Conservation (phyloP, 257 asterid genomes). For the Salvia miltiorrhiza region DNA sequence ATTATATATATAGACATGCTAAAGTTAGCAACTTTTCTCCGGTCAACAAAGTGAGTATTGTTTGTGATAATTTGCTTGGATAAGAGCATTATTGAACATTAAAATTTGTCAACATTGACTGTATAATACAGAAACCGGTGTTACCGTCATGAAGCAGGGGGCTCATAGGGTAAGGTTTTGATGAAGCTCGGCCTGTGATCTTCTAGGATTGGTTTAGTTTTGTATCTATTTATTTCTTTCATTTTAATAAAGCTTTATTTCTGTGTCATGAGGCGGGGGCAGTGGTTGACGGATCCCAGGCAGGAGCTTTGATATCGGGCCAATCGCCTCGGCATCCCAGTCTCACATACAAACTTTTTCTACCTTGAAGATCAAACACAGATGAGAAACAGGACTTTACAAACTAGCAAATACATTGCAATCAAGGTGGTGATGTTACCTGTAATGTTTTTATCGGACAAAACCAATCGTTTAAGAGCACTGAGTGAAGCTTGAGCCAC, state of each 20-base stretch:
- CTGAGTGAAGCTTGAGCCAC: constrained; percentile 81
- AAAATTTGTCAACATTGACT: too few relatives aligned
- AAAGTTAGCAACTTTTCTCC: neutral
- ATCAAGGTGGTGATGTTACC: constrained; percentile 32
- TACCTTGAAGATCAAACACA: constrained; percentile 37
- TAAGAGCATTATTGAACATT: neutral
- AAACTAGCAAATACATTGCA: too few relatives aligned
- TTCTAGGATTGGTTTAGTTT: too few relatives aligned
- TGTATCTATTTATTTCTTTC: too few relatives aligned
- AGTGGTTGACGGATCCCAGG: constrained; percentile 60
- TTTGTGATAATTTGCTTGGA: neutral
- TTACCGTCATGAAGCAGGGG: constrained; percentile 1
- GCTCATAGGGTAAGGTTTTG: too few relatives aligned
- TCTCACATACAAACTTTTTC: constrained; percentile 71
- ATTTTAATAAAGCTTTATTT: too few relatives aligned
- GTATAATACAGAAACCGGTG: neutral
- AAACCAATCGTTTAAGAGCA: constrained; percentile 71
- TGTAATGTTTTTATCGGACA: constrained; percentile 76
- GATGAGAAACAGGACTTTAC: neutral
- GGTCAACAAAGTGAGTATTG: too few relatives aligned
- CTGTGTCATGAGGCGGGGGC: too few relatives aligned
- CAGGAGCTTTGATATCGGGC: constrained; percentile 93
- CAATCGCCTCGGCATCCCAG: constrained; percentile 96
- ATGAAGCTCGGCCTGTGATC: too few relatives aligned
- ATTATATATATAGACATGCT: too few relatives aligned